Evolutionary conservation across 2,329 filamentous ascomycete species (phyloP).

Genomic region (Hymenotorrendiella dingleyae): DNA sequence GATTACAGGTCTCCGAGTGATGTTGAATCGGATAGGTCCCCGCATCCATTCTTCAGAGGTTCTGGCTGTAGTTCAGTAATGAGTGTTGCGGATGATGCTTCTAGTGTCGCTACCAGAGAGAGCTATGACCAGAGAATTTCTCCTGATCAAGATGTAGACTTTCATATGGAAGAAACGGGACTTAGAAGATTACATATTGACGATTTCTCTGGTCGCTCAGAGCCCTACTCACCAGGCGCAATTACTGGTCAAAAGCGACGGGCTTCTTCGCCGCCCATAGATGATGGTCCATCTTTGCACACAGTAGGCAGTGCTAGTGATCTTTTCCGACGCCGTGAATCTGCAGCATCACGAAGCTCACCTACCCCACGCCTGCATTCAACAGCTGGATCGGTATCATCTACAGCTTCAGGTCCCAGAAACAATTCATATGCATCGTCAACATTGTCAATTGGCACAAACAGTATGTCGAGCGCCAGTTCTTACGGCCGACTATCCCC

Average conservation of each 20-base stretch:
- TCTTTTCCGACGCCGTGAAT: conserved; percentile 35
- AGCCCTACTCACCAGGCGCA: conserved; percentile 25
- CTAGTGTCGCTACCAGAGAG: conserved; percentile 45
- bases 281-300: conserved; percentile 35
- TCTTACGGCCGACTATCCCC: conserved; percentile 57
- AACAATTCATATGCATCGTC: conserved; percentile 58
- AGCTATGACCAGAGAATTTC: conserved; percentile 54
- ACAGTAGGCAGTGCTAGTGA: conserved; percentile 30
- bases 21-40: conserved; percentile 27
- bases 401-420: conserved; percentile 56
- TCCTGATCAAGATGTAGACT: conserved; percentile 35
- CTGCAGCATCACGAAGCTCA: conserved; percentile 47
- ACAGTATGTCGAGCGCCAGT: conserved; percentile 59
- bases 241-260: conserved; percentile 55
- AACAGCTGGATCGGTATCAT: conserved; percentile 57
- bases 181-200: conserved; percentile 47
- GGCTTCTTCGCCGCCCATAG: conserved; percentile 55
- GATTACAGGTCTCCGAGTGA: conserved; percentile 29
- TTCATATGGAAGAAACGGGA: conserved; percentile 47
- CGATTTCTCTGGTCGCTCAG: conserved; percentile 37
- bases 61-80: conserved; percentile 40
- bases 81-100: conserved; percentile 41
- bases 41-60: conserved; percentile 32
- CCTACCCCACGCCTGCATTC: conserved; percentile 49
- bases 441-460: conserved; percentile 51